Percentiles rank a stretch among this genome's conserved stretches.
phyloP scores from a whole-genome alignment of 768 basidiomycete genomes.

The Coprinellus aureogranulatus region DNA sequence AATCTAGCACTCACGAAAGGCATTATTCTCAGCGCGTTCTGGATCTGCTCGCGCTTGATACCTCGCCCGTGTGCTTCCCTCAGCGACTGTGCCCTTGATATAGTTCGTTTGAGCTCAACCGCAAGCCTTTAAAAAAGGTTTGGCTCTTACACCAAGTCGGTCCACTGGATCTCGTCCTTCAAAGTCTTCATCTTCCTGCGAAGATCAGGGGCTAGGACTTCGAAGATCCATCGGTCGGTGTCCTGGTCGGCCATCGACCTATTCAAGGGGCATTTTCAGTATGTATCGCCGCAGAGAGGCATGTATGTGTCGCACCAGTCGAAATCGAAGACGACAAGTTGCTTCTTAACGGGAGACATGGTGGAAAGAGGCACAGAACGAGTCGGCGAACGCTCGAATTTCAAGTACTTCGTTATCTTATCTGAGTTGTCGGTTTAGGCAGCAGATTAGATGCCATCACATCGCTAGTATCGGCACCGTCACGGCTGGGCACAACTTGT shows the following conservation, averaged over 20 bases:
- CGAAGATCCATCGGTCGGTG: slow-evolving; percentile 89
- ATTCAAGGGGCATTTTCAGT: not conserved
- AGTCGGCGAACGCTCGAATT: no score
- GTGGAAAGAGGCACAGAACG: no score
- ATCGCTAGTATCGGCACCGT: no score
- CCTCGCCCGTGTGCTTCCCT: slow-evolving; percentile 69
- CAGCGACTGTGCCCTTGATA: slow-evolving; percentile 61
- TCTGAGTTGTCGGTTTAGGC: no score
- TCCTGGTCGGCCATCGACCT: slow-evolving; percentile 96
- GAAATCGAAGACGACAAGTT: slow-evolving; percentile 93
- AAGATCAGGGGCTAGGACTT: slow-evolving; percentile 81
- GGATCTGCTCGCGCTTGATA: slow-evolving; percentile 70
- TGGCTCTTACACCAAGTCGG: slow-evolving; percentile 86
- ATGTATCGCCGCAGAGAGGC: not conserved
- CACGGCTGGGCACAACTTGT: no score
- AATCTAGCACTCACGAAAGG: slow-evolving; percentile 82
- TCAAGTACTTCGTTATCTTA: no score
- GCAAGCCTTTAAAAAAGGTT: not conserved
- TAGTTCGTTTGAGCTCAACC: not conserved
- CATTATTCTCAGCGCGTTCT: slow-evolving; percentile 71
- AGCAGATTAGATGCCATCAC: no score
- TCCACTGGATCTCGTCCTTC: slow-evolving; percentile 75
- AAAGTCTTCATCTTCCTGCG: slow-evolving; percentile 76
- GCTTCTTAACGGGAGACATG: slow-evolving; percentile 41
- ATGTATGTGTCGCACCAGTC: slow-evolving; percentile 64